phyloP scores from a whole-genome alignment of 345 rosid species.

The Reutealis trisperma region DNA sequence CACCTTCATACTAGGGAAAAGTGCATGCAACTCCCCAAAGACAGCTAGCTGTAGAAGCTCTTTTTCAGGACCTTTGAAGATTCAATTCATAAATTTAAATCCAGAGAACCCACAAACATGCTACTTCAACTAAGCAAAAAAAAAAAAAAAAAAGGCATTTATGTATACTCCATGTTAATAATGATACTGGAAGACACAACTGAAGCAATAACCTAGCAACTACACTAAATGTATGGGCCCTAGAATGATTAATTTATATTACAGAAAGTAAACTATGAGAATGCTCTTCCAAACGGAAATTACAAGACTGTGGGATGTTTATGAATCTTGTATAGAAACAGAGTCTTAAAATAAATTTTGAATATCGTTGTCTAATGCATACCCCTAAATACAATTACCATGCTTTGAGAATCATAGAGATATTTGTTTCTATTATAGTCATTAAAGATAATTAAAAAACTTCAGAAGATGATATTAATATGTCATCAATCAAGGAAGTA shows the following conservation, averaged over 20 bases:
- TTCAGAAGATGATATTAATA: not conserved
- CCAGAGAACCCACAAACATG: not conserved
- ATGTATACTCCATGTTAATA: not conserved
- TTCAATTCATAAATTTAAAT: constrained; percentile 23
- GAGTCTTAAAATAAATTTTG: not conserved
- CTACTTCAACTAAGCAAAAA: not conserved
- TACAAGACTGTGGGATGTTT: too few species aligned
- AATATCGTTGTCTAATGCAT: not conserved
- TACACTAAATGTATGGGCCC: not conserved
- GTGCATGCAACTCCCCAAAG: constrained; percentile 76
- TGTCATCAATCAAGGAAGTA: not conserved
- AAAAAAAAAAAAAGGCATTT: not conserved
- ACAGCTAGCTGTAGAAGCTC: constrained; percentile 84
- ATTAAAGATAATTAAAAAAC: not conserved
- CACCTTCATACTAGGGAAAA: constrained; percentile 67
- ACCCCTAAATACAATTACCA: not conserved
- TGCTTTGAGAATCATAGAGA: not conserved
- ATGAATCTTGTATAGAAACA: not conserved
- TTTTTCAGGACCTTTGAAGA: constrained; percentile 79
- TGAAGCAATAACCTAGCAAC: not conserved
- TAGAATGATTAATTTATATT: not conserved
- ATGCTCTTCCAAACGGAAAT: too few species aligned
- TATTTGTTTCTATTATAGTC: not conserved
- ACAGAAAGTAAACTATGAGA: not conserved
- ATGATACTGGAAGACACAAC: not conserved